phyloP scores from a whole-genome alignment of 495 filamentous ascomycete genomes.

The Tuber microsphaerosporum region DNA sequence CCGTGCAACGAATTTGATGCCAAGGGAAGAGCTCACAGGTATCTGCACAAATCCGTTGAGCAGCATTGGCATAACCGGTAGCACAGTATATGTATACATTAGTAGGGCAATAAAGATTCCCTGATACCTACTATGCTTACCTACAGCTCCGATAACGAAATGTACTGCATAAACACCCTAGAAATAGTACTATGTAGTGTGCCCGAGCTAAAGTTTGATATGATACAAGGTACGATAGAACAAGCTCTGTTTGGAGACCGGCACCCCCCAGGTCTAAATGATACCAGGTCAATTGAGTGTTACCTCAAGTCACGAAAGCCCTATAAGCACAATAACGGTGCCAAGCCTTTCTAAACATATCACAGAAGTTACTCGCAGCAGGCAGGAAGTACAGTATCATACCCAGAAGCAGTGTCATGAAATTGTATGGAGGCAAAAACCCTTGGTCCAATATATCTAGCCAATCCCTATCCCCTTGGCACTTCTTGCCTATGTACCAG shows the following conservation, averaged over 20 bases:
- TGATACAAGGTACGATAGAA: not conserved
- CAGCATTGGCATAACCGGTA: not conserved
- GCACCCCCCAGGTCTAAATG: not conserved
- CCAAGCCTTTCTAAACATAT: not conserved
- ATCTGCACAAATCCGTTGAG: not conserved
- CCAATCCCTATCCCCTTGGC: not conserved
- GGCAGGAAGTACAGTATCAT: not conserved
- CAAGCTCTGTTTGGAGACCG: not conserved
- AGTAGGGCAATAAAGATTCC: not conserved
- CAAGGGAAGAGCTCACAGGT: not conserved
- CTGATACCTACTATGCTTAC: not conserved
- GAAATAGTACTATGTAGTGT: not conserved
- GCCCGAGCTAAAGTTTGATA: not conserved
- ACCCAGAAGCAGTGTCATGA: not conserved
- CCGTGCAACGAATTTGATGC: not conserved
- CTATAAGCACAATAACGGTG: not conserved
- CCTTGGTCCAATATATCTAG: not conserved
- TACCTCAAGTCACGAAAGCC: not conserved
- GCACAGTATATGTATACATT: not conserved
- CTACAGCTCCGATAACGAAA: not conserved
- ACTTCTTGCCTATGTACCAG: not conserved
- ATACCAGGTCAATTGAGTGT: not conserved
- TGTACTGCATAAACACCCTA: not conserved
- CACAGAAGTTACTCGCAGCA: not conserved
- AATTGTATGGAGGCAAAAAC: not conserved